Percentiles rank a stretch among this genome's conserved stretches.
Conservation (phyloP, 2,329 filamentous ascomycete genomes). For the Alternaria metachromatica region DNA sequence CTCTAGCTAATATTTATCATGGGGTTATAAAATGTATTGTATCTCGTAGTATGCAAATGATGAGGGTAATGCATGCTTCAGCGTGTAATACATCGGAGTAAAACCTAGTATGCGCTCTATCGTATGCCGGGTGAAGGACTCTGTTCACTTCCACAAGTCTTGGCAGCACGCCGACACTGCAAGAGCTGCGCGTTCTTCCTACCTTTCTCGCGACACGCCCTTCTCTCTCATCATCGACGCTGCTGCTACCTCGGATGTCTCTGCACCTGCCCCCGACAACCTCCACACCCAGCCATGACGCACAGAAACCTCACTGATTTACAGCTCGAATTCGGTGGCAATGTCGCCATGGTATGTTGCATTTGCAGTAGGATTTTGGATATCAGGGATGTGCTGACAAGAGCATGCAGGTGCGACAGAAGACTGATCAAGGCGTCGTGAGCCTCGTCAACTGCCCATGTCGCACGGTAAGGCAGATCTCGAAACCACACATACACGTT, state of each 20-base stretch:
- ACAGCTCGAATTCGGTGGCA: background rate
- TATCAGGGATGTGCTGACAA: background rate
- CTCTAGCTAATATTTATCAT: background rate
- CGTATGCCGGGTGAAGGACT: background rate
- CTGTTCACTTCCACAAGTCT: background rate
- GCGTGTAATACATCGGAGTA: background rate
- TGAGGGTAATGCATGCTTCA: background rate
- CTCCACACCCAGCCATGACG: background rate
- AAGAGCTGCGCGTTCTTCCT: background rate
- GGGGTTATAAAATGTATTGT: background rate
- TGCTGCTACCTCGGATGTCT: background rate
- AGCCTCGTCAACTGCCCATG: background rate
- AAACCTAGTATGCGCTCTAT: background rate
- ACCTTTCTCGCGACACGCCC: background rate
- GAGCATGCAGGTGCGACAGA: background rate
- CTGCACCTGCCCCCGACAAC: background rate
- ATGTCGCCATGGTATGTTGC: background rate
- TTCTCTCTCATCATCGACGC: background rate
- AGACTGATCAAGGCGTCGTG: background rate
- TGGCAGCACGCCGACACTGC: background rate
- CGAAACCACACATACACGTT: background rate
- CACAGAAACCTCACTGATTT: background rate
- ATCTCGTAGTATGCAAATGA: background rate
- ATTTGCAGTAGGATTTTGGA: background rate
- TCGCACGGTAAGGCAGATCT: background rate